Conservation (phyloP, 225 moss, liverwort and hornwort species). For the Ulota crispa region DNA sequence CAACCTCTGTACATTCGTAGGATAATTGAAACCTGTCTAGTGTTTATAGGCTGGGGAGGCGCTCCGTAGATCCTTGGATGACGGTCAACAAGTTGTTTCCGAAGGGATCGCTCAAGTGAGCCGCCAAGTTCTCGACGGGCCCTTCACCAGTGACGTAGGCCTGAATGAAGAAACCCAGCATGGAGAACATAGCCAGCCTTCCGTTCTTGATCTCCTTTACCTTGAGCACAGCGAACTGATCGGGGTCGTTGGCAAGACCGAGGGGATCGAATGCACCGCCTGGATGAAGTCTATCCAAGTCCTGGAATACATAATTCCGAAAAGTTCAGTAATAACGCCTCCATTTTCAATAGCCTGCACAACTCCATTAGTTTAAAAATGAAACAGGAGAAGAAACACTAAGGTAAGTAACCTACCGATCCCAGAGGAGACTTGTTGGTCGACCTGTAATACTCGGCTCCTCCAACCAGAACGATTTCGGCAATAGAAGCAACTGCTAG, state of each 20-base stretch:
- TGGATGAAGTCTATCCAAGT: conserved; percentile 74
- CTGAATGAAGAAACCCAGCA: conserved; percentile 89
- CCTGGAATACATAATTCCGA: conserved; percentile 3
- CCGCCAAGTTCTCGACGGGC: conserved; percentile 69
- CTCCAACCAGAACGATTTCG: conserved; percentile 76
- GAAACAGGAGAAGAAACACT: not conserved
- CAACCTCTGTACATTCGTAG: conserved; percentile 31
- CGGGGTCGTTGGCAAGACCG: conserved; percentile 76
- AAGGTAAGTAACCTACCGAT: conserved; percentile 43
- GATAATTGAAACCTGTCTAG: conserved; percentile 15
- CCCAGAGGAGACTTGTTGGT: conserved; percentile 84
- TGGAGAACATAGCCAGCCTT: conserved; percentile 83
- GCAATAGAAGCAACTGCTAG: conserved; percentile 57
- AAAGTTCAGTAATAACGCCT: not conserved
- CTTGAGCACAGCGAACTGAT: conserved; percentile 79
- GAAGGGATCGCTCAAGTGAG: conserved; percentile 86
- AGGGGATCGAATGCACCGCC: conserved; percentile 81
- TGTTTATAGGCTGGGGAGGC: conserved; percentile 58
- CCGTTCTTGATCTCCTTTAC: conserved; percentile 94
- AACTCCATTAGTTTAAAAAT: too few relatives aligned
- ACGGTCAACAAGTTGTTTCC: conserved; percentile 83
- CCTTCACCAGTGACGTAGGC: conserved; percentile 81
- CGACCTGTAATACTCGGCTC: conserved; percentile 83
- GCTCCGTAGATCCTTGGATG: conserved; percentile 64
- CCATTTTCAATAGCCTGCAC: not conserved